Evolutionary conservation across 441 rosid species (phyloP).

Genomic region (Capsella rubella): DNA sequence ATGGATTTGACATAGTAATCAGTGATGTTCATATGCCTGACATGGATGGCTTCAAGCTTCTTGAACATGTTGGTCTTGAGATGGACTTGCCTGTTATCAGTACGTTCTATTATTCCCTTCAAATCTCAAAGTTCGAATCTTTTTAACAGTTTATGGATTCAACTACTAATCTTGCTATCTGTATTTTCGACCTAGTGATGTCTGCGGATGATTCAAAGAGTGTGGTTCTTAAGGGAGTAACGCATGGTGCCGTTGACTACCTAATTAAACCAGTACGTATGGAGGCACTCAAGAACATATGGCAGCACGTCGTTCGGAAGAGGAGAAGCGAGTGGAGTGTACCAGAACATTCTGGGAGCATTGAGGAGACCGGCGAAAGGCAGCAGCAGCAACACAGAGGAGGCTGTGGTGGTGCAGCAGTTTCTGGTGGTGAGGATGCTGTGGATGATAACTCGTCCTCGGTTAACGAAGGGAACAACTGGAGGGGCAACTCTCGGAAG

Average conservation of each 20-base stretch:
- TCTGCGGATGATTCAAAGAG: conserved; percentile 88
- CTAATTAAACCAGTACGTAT: conserved; percentile 89
- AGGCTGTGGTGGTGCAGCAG: conserved; percentile 53
- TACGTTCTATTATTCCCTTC: conserved; percentile 43
- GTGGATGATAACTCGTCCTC: conserved; percentile 73
- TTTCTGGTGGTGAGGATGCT: conserved; percentile 37
- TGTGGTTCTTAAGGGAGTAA: conserved; percentile 92
- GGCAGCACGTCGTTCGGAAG: conserved; percentile 96
- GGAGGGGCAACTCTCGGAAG: conserved; percentile 70
- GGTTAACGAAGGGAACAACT: conserved; percentile 73
- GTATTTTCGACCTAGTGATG: conserved; percentile 67
- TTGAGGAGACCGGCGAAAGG: conserved; percentile 62
- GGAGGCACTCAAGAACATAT: conserved; percentile 90
- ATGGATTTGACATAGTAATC: conserved; percentile 84
- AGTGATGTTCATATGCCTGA: conserved; percentile 99
- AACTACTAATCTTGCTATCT: neutral
- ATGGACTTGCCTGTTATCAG: conserved; percentile 98
- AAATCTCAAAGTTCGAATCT: neutral
- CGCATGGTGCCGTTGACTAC: conserved; percentile 95
- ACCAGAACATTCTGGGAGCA: conserved; percentile 87
- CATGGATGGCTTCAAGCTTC: conserved; percentile 95
- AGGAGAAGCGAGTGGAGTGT: conserved; percentile 75
- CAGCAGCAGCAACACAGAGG: conserved; percentile 57
- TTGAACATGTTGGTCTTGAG: conserved; percentile 77
- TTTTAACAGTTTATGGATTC: neutral